Conservation (phyloP, 1,139 yeast genomes). For the Suhomyces bolitotheri region DNA sequence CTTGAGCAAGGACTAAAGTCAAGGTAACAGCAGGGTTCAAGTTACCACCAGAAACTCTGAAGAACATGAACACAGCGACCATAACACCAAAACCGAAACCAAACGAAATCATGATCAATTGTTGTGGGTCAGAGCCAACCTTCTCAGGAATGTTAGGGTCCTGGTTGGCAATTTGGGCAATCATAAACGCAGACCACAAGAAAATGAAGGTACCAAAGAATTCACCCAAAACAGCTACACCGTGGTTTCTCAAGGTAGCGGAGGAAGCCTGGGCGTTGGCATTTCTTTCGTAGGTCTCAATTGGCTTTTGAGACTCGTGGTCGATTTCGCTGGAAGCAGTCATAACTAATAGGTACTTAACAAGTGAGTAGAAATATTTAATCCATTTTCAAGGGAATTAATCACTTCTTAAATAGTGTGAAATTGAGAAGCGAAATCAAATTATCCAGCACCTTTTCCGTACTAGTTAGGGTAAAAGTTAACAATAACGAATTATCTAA, state of each 20-base stretch:
- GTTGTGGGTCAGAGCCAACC: conserved; percentile 60
- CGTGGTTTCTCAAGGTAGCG: conserved; percentile 33
- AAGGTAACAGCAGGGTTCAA: conserved; percentile 88
- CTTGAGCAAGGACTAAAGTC: conserved; percentile 67
- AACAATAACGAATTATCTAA: not conserved
- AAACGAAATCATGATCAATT: conserved; percentile 74
- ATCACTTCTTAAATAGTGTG: not conserved
- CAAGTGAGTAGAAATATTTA: not conserved
- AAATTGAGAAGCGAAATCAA: not conserved
- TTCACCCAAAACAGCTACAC: conserved; percentile 51
- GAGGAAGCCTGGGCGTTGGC: conserved; percentile 15
- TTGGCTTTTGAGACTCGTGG: conserved; percentile 31
- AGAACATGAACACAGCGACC: conserved; percentile 72
- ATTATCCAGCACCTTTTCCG: not conserved
- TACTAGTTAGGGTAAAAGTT: not conserved
- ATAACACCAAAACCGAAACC: conserved; percentile 89
- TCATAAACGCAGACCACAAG: conserved; percentile 77
- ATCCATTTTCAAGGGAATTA: not conserved
- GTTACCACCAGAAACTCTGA: conserved; percentile 86
- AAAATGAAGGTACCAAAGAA: conserved; percentile 85
- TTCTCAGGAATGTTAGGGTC: conserved; percentile 45
- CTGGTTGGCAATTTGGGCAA: conserved; percentile 83
- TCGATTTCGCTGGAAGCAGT: conserved; percentile 25
- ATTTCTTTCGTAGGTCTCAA: conserved; percentile 33
- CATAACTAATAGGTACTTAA: conserved; percentile 7